These are phyloP conservation scores for Fremontodendron californicum DNA, from an alignment of 345 rosid genomes.

Conservation along the genomic window DNA sequence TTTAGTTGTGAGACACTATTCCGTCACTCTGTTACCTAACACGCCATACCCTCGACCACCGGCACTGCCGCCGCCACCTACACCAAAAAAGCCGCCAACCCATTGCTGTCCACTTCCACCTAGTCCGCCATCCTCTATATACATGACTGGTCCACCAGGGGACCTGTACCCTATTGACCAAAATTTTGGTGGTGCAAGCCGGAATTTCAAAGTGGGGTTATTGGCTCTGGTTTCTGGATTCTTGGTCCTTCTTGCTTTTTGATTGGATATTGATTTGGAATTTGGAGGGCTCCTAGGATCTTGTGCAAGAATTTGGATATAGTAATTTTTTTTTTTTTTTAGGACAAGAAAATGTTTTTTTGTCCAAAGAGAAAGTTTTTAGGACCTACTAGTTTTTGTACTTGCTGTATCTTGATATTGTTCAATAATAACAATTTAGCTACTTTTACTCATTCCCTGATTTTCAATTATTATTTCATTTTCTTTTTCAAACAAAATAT, in stretches of 20 bases:
- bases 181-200: slow-evolving; percentile 27
- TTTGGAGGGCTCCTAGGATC: neutral
- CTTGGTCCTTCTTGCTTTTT: slow-evolving; percentile 28
- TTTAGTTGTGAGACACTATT: too few relatives aligned
- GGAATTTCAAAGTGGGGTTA: slow-evolving; percentile 22
- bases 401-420: neutral
- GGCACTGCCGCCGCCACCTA: slow-evolving; percentile 40
- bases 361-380: slow-evolving; percentile 7
- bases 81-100: slow-evolving; percentile 38
- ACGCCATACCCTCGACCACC: slow-evolving; percentile 41
- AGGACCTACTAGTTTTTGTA: neutral
- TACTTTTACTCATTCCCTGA: neutral
- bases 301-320: neutral
- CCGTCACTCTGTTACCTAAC: too few relatives aligned
- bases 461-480: neutral
- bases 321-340: neutral
- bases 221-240: slow-evolving; percentile 40
- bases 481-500: neutral
- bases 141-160: slow-evolving; percentile 65
- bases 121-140: slow-evolving; percentile 33
- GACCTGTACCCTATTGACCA: slow-evolving; percentile 51
- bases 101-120: slow-evolving; percentile 50
- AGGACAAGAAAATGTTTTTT: slow-evolving; percentile 1
- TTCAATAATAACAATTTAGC: neutral
- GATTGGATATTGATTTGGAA: neutral